These are phyloP conservation scores for Auriscalpium orientale DNA, from an alignment of 768 basidiomycete species.

Conservation along the genomic window DNA sequence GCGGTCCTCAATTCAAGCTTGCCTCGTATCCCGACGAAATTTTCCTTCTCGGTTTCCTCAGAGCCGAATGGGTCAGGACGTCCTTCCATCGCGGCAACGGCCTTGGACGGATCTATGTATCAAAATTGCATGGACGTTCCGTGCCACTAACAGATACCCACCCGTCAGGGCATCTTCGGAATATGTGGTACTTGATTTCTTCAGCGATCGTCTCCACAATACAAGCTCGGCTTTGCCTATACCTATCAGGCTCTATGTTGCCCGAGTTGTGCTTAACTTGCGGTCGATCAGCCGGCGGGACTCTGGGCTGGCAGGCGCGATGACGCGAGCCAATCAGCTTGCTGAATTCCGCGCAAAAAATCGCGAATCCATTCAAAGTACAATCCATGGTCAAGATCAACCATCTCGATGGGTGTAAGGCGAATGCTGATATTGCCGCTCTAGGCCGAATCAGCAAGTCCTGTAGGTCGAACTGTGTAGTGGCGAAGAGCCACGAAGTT, in stretches of 20 bases:
- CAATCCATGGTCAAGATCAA: conserved; percentile 90
- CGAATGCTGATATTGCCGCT: conserved; percentile 49
- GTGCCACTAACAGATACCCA: not conserved
- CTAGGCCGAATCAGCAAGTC: conserved; percentile 87
- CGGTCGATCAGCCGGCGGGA: conserved; percentile 62
- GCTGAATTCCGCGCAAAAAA: conserved; percentile 74
- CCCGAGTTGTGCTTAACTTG: conserved; percentile 86
- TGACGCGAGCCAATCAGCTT: conserved; percentile 90
- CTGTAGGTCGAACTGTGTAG: conserved; percentile 26
- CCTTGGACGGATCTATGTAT: conserved; percentile 24
- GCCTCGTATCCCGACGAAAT: conserved; percentile 62
- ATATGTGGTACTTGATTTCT: conserved; percentile 70
- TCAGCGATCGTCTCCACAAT: not conserved
- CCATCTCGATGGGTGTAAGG: conserved; percentile 96
- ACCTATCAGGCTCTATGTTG: conserved; percentile 85
- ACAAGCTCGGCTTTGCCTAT: conserved; percentile 18
- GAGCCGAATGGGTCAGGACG: conserved; percentile 35
- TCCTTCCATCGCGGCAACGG: conserved; percentile 65
- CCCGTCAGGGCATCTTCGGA: conserved; percentile 95
- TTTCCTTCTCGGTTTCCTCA: conserved; percentile 24
- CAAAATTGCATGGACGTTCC: not conserved
- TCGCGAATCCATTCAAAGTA: conserved; percentile 84
- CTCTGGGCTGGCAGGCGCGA: conserved; percentile 59
- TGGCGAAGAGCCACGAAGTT: not conserved
- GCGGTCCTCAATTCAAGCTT: conserved; percentile 69